Conservation (phyloP, 2,329 filamentous ascomycete species). For the Ambrosiella beaveri region DNA sequence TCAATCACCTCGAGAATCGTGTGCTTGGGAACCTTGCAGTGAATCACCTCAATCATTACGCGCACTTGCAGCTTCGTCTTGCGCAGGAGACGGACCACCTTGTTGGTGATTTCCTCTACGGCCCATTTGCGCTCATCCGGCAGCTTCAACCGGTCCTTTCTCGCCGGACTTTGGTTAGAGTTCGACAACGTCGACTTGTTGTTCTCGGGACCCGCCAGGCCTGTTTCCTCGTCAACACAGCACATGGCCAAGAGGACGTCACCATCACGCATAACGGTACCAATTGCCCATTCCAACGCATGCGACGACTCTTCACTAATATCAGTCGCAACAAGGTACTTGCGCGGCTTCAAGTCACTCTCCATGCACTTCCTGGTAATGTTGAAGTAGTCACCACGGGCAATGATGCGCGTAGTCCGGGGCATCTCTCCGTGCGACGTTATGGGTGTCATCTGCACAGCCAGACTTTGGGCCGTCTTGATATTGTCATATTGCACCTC, state of each 20-base stretch:
- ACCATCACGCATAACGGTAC: constrained; percentile 81
- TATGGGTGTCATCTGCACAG: constrained; percentile 64
- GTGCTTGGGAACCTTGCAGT: constrained; percentile 95
- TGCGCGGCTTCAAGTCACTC: constrained; percentile 60
- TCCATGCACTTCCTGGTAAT: constrained; percentile 65
- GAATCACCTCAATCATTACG: constrained; percentile 87
- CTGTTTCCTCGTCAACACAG: constrained; percentile 76
- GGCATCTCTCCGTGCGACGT: constrained; percentile 59
- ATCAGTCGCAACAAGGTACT: constrained; percentile 92
- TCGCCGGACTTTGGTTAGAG: constrained; percentile 12
- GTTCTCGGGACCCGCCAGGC: constrained; percentile 24
- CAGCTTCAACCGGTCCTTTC: constrained; percentile 34
- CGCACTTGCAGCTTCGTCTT: constrained; percentile 87
- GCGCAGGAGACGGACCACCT: constrained; percentile 67
- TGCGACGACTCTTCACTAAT: constrained; percentile 87
- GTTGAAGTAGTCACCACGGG: constrained; percentile 67
- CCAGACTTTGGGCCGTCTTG: constrained; percentile 69
- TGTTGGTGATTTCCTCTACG: constrained; percentile 67
- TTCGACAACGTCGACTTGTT: constrained; percentile 10
- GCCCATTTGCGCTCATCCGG: constrained; percentile 70
- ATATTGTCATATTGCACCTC: constrained; percentile 75
- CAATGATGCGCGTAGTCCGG: constrained; percentile 73
- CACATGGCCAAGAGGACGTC: constrained; percentile 89
- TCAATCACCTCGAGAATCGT: constrained; percentile 97
- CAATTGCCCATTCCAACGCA: constrained; percentile 93